Percentiles rank a stretch among this genome's conserved stretches.
phyloP scores from a whole-genome alignment of 2,329 filamentous ascomycete species.

The Zopfia rhizophila region DNA sequence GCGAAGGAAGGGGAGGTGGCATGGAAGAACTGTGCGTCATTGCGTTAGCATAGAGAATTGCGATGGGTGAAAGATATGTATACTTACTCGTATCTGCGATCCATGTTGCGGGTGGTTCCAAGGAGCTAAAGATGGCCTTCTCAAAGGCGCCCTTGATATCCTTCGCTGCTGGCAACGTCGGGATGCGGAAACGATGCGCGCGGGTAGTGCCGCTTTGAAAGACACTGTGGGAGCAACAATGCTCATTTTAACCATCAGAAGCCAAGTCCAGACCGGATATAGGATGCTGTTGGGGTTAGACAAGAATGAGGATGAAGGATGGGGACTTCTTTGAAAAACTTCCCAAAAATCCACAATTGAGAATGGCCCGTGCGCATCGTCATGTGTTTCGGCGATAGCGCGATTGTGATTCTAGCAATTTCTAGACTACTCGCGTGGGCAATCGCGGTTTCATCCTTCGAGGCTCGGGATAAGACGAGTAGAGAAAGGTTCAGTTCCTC shows the following conservation, averaged over 20 bases:
- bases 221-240: slow-evolving; percentile 44
- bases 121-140: slow-evolving; percentile 33
- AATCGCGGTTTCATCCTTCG: neutral
- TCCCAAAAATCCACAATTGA: neutral
- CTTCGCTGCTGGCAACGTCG: slow-evolving; percentile 43
- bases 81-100: slow-evolving; percentile 44
- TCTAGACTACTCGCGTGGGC: slow-evolving; percentile 16
- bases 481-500: too few relatives aligned
- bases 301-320: neutral
- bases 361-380: slow-evolving; percentile 21
- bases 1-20: slow-evolving; percentile 67
- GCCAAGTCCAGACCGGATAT: neutral
- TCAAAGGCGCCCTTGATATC: slow-evolving; percentile 39
- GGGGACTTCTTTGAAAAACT: neutral
- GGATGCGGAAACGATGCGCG: slow-evolving; percentile 44
- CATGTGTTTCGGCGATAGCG: slow-evolving; percentile 32
- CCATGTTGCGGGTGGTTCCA: slow-evolving; percentile 34
- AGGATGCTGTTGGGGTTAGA: neutral
- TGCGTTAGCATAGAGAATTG: slow-evolving; percentile 10
- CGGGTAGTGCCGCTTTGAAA: slow-evolving; percentile 43
- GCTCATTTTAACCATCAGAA: slow-evolving; percentile 40
- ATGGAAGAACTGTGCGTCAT: slow-evolving; percentile 45
- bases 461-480: neutral
- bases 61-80: neutral
- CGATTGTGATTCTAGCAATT: slow-evolving; percentile 34